These are phyloP conservation scores for Cladochytrium tenue DNA, from an alignment of 371 early-diverging fungal species.

Conservation along the genomic window DNA sequence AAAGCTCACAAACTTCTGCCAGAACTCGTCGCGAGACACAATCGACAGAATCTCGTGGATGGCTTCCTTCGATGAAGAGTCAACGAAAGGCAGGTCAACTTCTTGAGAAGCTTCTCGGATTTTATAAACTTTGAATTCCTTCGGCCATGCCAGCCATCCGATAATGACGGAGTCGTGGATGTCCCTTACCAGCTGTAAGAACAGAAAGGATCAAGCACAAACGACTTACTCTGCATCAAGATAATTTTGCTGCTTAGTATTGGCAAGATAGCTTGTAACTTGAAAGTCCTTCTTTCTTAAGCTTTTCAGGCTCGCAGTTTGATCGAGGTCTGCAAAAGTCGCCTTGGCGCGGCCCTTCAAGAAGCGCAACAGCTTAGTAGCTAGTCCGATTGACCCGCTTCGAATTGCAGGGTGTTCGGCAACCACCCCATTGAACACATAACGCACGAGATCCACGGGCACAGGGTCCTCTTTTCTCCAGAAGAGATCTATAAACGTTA, in stretches of 20 bases:
- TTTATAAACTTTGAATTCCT: conserved; percentile 54
- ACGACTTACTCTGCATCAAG: too few species aligned
- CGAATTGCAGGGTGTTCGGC: conserved; percentile 76
- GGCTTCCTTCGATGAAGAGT: conserved; percentile 20
- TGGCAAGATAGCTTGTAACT: too few species aligned
- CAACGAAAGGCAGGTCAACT: conserved; percentile 22
- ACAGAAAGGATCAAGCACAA: background rate
- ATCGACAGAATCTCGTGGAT: conserved; percentile 43
- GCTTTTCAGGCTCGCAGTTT: too few species aligned
- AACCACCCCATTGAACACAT: conserved; percentile 59
- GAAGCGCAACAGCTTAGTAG: conserved; percentile 23
- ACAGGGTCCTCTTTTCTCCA: conserved; percentile 62
- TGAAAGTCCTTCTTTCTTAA: too few species aligned
- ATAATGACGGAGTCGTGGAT: conserved; percentile 22
- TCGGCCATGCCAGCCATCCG: conserved; percentile 83
- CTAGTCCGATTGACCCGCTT: conserved; percentile 19
- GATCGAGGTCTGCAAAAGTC: conserved; percentile 2
- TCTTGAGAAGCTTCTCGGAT: conserved; percentile 6
- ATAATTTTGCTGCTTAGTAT: too few species aligned
- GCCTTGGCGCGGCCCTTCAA: conserved; percentile 33
- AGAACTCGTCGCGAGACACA: conserved; percentile 74
- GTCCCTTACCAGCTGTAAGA: background rate
- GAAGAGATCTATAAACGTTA: conserved; percentile 71
- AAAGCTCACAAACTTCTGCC: conserved; percentile 69
- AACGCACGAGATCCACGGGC: conserved; percentile 55